Percentiles rank a stretch among this genome's conserved stretches.
These are phyloP conservation scores for Xanthoconium stramineum DNA, from an alignment of 768 basidiomycete genomes.

Conservation along the genomic window DNA sequence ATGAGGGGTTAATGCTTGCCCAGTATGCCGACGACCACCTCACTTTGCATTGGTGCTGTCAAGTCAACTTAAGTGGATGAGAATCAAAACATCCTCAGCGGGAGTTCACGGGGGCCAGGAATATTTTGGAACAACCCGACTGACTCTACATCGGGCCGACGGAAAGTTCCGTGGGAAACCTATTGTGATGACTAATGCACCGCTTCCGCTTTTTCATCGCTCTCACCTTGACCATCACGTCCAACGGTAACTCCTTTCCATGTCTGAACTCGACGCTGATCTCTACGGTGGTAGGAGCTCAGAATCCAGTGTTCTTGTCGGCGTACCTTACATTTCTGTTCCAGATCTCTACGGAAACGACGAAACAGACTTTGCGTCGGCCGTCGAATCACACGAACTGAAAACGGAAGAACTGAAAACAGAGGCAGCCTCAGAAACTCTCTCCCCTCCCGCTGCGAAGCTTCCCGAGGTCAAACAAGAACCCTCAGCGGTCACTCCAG, in stretches of 20 bases:
- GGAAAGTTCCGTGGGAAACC: slow-evolving; percentile 24
- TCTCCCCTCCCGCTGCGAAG: slow-evolving; percentile 19
- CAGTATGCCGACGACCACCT: slow-evolving; percentile 47
- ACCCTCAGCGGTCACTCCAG: slow-evolving; percentile 2
- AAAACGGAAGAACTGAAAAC: slow-evolving; percentile 27
- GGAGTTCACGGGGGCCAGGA: not conserved
- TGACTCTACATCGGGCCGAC: slow-evolving; percentile 14
- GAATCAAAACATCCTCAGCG: not conserved
- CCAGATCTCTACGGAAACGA: slow-evolving; percentile 67
- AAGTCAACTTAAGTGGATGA: not conserved
- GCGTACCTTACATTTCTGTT: not conserved
- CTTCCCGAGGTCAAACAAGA: slow-evolving; percentile 20
- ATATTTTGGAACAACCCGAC: not conserved
- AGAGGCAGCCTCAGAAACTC: slow-evolving; percentile 25
- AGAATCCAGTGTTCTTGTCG: accelerated
- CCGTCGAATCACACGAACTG: slow-evolving; percentile 37
- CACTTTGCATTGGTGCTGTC: slow-evolving; percentile 9
- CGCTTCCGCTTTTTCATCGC: slow-evolving; percentile 22
- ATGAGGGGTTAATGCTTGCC: slow-evolving; percentile 33
- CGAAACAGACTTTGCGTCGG: slow-evolving; percentile 57
- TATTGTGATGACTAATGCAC: slow-evolving; percentile 27
- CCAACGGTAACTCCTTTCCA: slow-evolving; percentile 24
- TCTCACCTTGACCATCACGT: slow-evolving; percentile 36
- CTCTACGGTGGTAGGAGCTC: slow-evolving; percentile 72
- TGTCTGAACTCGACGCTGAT: slow-evolving; percentile 87